Evolutionary conservation across 208 protist genomes (phyloP), one percentile per base, ranked within the genome.

Genomic region (Crithidia brevicula): DNA sequence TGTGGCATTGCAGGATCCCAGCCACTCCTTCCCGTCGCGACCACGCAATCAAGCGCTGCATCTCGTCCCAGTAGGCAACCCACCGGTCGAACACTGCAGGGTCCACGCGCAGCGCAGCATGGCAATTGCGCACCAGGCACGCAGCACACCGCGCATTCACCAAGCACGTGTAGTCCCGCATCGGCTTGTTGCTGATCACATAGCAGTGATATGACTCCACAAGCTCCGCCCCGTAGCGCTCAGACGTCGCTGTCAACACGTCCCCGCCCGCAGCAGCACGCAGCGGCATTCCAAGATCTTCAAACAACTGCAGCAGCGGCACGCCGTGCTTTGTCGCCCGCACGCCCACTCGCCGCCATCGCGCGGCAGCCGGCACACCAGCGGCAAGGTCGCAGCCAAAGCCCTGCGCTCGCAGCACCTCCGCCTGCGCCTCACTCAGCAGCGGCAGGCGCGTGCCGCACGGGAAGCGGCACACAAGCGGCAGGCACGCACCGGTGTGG

Each of bases 111-210:
- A 36, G 15, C 50, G 7, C 50, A 23, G 50, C 50, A 28, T 36
- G 50, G 28, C 28, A 36, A 23, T 36, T 4, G 13, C 9, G 50
- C 50, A 54, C 50, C 6, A 54, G 8, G 50, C 50, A 54, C 23
- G 28, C 50, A 3, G 50, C 50, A 15, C 50, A 54, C 50, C 50
- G 50, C 50, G 50, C 23, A 28, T 54, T 54, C 50, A 54, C 28
- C 50, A 54, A n/a, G 16, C 50, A 54, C 28, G 28, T 31, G 28
- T 54, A 54, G 28, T 54, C 28, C 15, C 28, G 50, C 27, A 54
- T 38, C 5, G 50, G 50, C 50, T 54, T 54, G 50, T 54, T 54
- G 5, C 28, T 6, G 11, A 54, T 15, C 50, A 54, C 28, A 2
- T 36, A 31, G 16, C 28, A 36, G 13, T 54, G 4, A n/a, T 36